phyloP scores from a whole-genome alignment of 495 filamentous ascomycete species.

The Aspergillus mulundensis region DNA sequence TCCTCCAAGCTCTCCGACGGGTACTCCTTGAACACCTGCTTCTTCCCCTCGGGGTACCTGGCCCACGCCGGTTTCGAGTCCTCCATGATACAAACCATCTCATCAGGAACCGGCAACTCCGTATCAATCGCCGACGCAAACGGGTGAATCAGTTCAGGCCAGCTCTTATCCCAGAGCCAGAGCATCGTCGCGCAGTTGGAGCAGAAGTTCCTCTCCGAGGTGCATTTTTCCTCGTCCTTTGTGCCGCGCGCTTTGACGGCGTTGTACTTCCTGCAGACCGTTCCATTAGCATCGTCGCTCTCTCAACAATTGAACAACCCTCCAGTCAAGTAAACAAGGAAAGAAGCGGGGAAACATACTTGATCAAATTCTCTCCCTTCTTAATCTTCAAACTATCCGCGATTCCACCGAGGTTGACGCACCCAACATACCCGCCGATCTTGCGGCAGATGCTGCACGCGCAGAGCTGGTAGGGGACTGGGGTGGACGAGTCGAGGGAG shows the following conservation, averaged over 20 bases:
- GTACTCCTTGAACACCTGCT: conserved; percentile 42
- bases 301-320: no score
- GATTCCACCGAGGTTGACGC: conserved; percentile 50
- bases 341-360: conserved; percentile 25
- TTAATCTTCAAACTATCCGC: conserved; percentile 43
- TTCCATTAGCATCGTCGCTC: no score
- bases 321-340: background rate
- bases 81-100: conserved; percentile 51
- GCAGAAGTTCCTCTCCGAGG: conserved; percentile 51
- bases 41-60: conserved; percentile 50
- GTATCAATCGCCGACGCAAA: conserved; percentile 57
- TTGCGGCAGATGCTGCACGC: conserved; percentile 56
- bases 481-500: conserved; percentile 46
- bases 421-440: conserved; percentile 45
- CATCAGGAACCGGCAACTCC: conserved; percentile 45
- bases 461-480: conserved; percentile 54
- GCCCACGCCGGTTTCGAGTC: conserved; percentile 49
- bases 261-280: conserved; percentile 44
- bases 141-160: conserved; percentile 54
- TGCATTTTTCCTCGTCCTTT: conserved; percentile 35
- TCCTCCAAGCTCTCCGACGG: conserved; percentile 43
- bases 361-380: conserved; percentile 47
- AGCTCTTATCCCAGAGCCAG: conserved; percentile 46
- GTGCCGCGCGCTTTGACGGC: conserved; percentile 50
- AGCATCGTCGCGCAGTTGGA: conserved; percentile 50